Conservation (phyloP, 2,329 filamentous ascomycete genomes). For the Aspergillus sp. region DNA sequence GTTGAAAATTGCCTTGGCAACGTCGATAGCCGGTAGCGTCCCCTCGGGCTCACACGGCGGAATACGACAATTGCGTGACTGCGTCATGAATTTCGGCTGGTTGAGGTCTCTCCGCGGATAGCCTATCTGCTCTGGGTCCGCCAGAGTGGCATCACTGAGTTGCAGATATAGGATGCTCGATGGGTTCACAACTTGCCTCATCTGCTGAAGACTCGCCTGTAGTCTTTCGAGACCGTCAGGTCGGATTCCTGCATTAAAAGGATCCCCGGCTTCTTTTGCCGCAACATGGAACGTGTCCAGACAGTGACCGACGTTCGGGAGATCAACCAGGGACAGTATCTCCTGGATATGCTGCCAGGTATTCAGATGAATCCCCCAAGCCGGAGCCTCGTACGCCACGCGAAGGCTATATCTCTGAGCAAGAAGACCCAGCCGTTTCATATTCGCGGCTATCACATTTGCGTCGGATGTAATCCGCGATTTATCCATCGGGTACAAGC, state of each 20-base stretch:
- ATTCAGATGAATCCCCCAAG: background rate
- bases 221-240: background rate
- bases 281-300: background rate
- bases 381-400: background rate
- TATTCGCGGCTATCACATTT: background rate
- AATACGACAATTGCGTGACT: background rate
- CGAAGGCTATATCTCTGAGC: background rate
- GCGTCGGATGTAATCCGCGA: background rate
- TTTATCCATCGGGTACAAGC: background rate
- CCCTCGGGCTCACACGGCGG: background rate
- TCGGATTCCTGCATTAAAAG: background rate
- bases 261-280: background rate
- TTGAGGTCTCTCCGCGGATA: background rate
- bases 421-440: background rate
- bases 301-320: background rate
- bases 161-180: background rate
- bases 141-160: background rate
- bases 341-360: background rate
- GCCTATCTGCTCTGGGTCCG: background rate
- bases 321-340: background rate
- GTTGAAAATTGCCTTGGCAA: background rate
- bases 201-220: background rate
- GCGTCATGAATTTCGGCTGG: background rate
- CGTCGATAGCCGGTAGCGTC: background rate
- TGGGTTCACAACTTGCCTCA: background rate